Base-by-base conservation (phyloP, 1,284 basidiomycete species). In the Puccinia polysora region DNA sequence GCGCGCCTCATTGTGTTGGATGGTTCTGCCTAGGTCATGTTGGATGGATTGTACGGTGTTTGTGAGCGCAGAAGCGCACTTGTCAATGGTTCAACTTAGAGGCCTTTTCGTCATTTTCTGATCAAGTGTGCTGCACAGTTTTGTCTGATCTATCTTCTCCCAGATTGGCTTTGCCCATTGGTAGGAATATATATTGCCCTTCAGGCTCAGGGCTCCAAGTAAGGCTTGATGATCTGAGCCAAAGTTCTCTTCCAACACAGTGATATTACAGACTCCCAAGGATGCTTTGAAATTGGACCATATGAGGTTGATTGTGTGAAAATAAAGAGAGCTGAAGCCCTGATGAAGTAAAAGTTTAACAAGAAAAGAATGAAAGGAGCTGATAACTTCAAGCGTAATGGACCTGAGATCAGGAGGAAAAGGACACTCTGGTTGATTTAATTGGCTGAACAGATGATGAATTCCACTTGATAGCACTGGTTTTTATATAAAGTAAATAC, bases 211-310 rank as follows among this genome's bases (percentile, higher is more conserved):
- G 12, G 49, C 8, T 20, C 6, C 20, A 50, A 14, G 7, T 25
- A 56, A 18, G 4, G 53, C 8, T 15, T 56, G 53, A 34, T 56
- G 53, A 18, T 56, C 53, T 32, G 53, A 56, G 12, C 53, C 28
- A n/a, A 34, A 34, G 18, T 56, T 56, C 28, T 56, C 32, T 2
- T 15, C 6, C 2, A n/a, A 34, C 18, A 56, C 20, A 3, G 32
- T 18, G 2, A 30, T 12, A 3, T 3, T 2, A 14, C 28, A 20
- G 18, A 34, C 8, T 6, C 30, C 28, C 15, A 14, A 32, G 12
- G 53, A 56, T n/a, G 4, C 53, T 56, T 32, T 12, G 30, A 56
- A 65, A 23, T 50, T 65, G n/a, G 47, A 10, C 63, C 45, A 65
- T 6, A 52, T 50, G 34, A 65, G 20, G 12, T 65, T 47, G 23